Evolutionary conservation across 2,329 filamentous ascomycete species (phyloP).

Genomic region (Chlorencoelia australis): DNA sequence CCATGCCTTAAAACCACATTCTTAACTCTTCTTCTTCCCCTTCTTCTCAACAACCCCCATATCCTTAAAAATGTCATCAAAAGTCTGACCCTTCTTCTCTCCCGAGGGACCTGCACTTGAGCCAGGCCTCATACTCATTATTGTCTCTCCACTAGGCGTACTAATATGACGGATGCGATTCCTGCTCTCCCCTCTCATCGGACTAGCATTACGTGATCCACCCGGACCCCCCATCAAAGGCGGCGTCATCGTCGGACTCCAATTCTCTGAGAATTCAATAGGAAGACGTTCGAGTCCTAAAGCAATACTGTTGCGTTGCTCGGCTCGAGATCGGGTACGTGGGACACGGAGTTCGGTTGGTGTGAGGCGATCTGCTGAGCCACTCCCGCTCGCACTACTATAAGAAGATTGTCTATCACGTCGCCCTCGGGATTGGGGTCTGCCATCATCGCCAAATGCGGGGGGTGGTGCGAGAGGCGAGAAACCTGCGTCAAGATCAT

Average conservation of each 20-base stretch:
- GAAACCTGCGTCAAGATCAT: conserved; percentile 3
- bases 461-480: conserved; percentile 22
- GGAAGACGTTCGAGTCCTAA: conserved; percentile 23
- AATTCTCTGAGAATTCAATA: no score
- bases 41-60: conserved; percentile 32
- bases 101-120: conserved; percentile 1
- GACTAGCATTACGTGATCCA: no score
- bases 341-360: no score
- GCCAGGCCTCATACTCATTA: neutral
- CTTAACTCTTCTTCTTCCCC: conserved; percentile 12
- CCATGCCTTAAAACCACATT: neutral
- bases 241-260: neutral
- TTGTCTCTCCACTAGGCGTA: no score
- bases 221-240: conserved; percentile 1
- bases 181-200: no score
- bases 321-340: conserved; percentile 5
- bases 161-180: no score
- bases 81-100: conserved; percentile 26
- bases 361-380: neutral
- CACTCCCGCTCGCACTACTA: conserved; percentile 2
- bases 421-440: conserved; percentile 13
- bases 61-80: conserved; percentile 38
- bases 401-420: conserved; percentile 6
- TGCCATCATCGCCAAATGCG: conserved; percentile 15
- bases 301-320: conserved; percentile 21